Evolutionary conservation across 495 filamentous ascomycete species (phyloP).

Genomic region (Baudoinia panamericana): DNA sequence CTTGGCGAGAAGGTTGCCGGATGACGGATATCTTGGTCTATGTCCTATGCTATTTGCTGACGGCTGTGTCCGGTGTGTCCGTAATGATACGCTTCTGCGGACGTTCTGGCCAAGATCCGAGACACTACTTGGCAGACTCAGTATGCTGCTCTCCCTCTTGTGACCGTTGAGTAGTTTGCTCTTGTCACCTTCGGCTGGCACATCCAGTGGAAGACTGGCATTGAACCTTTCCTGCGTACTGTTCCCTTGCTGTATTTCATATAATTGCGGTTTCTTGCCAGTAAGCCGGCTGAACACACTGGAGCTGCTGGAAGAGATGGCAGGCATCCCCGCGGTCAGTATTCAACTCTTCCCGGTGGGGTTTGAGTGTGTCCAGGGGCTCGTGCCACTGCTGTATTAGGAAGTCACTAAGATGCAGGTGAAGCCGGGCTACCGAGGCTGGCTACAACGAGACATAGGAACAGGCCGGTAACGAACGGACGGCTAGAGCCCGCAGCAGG

Average conservation of each 20-base stretch:
- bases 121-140: conserved; percentile 15
- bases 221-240: conserved; percentile 3
- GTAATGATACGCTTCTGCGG: conserved; percentile 18
- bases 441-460: too few species aligned
- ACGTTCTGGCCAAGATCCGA: conserved; percentile 19
- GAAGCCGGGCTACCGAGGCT: too few species aligned
- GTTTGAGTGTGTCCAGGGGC: too few species aligned
- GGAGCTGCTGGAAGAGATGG: too few species aligned
- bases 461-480: too few species aligned
- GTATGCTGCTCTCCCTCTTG: conserved; percentile 14
- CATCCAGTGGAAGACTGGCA: conserved; percentile 7
- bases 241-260: conserved; percentile 1
- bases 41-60: conserved; percentile 8
- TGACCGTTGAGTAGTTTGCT: conserved; percentile 11
- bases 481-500: too few species aligned
- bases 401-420: too few species aligned
- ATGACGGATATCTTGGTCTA: conserved; percentile 11
- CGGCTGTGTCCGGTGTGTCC: conserved; percentile 16
- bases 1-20: conserved; percentile 13
- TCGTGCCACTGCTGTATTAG: too few species aligned
- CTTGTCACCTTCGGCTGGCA: conserved; percentile 4
- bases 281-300: conserved; percentile 14
- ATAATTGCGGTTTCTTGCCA: conserved; percentile 5
- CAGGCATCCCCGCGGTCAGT: too few species aligned
- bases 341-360: too few species aligned